Base-by-base conservation (phyloP, 352 stramenopile species). In the Phytophthora pseudosyringae region DNA sequence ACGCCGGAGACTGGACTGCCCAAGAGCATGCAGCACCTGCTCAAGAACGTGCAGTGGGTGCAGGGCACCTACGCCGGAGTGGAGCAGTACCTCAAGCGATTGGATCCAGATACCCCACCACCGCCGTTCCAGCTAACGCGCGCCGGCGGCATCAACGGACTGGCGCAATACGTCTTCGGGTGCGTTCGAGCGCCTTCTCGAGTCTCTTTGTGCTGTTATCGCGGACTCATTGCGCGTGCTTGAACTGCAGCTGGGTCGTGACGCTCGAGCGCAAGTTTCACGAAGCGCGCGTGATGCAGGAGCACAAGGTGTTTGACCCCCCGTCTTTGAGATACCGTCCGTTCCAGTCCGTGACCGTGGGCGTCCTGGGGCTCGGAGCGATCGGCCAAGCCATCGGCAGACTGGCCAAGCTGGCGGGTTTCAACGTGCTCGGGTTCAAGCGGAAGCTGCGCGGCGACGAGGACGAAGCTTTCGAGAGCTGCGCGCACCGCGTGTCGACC, bases 371-470 rank as follows among this genome's bases (percentile, higher is more conserved):
- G 0, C 62, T 89, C 16, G 76, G 80, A 4, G 74, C 84, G 29
- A 88, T 89, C n/a, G 80, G 80, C 5, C 76, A 86, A 64, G 72
- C 71, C n/a, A 89, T 89, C 55, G 80, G 78, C 4, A 73, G 51
- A 29, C 52, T 86, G 21, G 57, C 79, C 31, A 87, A 82, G 47
- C 55, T 69, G 35, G 67, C 78, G 1, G 83, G 81, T 31, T 91
- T 91, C 51, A 73, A 73, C 2, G 80, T 91, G n/a, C 29, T 90
- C 15, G 83, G 80, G 10, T 89, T 91, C 58, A 91, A 91, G 73
- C 76, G 83, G 21, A 66, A 65, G 25, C 29, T 89, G 16, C 69
- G 50, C 11, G 61, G 58, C 12, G 40, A 50, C 3, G 68, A 78
- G 15, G 54, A 50, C 11, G 32, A 58, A 12, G 48, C 54, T 1